Base-by-base conservation (phyloP, 768 basidiomycete species). In the Cyclocybe aegerita region DNA sequence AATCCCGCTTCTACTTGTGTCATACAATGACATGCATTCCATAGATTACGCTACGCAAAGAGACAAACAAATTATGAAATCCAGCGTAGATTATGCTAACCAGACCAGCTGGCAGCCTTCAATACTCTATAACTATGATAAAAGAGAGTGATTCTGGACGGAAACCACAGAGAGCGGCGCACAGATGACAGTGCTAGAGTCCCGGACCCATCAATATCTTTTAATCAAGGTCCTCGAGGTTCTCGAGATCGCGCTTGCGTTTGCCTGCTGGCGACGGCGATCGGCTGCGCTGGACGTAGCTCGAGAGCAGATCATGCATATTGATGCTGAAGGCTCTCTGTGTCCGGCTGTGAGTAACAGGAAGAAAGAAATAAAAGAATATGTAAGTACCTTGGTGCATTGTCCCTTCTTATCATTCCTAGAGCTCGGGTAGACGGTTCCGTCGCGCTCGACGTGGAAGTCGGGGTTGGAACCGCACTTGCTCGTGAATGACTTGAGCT, bases 381-480 rank as follows among this genome's bases (percentile, higher is more conserved):
- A 16, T 43, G 1, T n/a, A 10, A 10, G 5, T 46, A 45, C 50
- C 43, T 44, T 44, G 9, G 50, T 45, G 37, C 50, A 51, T 45
- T 38, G 37, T 4, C 37, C 16, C 36, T 39, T 39, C 41, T 51
- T 51, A 3, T 43, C 30, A 12, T 30, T 29, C 5, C 12, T 30
- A 10, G 43, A 12, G 29, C 42, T 44, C 4, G 49, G 42, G 35
- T 43, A 50, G 17, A 50, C 43, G 7, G 35, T 38, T 12, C 49
- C 49, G 12, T 44, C 37, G n/a, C 36, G 16, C 12, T 50, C 49
- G 33, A 43, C 29, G 33, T 16, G 34, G 16, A 50, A 50, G 23
- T 50, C 49, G 8, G 49, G 49, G 41, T 50, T 50, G 16, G 3
- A 29, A 10, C 49, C 49, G n/a, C 49, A 50, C 11, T 43, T 36